A percentile compares a stretch with the other conserved stretches of the same genome.
phyloP scores from a whole-genome alignment of 2,329 filamentous ascomycete genomes.

The Venturia asperata region DNA sequence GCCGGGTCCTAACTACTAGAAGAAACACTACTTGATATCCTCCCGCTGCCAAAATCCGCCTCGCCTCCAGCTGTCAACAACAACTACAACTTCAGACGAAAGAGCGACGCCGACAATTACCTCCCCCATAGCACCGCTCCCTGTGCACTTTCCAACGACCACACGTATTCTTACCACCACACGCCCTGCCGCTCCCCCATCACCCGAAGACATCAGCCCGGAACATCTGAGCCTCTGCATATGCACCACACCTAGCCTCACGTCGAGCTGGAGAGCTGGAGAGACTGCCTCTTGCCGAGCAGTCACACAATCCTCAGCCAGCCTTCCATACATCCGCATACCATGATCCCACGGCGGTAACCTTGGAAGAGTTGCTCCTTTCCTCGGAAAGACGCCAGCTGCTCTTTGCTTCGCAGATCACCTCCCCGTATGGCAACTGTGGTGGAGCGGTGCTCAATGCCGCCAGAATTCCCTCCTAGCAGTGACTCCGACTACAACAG shows the following conservation, averaged over 20 bases:
- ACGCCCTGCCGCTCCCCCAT: neutral
- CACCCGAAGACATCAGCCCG: neutral
- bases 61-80: neutral
- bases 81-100: neutral
- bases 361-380: neutral
- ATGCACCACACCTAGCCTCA: constrained; percentile 7
- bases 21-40: too few relatives aligned
- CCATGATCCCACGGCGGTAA: constrained; percentile 6
- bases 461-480: constrained; percentile 9
- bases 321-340: neutral
- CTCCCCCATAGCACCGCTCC: neutral
- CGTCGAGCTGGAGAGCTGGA: neutral
- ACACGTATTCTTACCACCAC: neutral
- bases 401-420: neutral
- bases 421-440: constrained; percentile 11
- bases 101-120: too few relatives aligned
- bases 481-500: constrained; percentile 3
- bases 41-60: too few relatives aligned
- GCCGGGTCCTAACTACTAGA: neutral
- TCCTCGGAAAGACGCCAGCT: constrained; percentile 2
- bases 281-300: neutral
- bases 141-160: neutral
- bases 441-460: constrained; percentile 12
- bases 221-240: constrained; percentile 7
- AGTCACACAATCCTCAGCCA: constrained; percentile 3